These are phyloP conservation scores for Blastomyces parvus DNA, from an alignment of 2,329 filamentous ascomycete species.

Conservation along the genomic window DNA sequence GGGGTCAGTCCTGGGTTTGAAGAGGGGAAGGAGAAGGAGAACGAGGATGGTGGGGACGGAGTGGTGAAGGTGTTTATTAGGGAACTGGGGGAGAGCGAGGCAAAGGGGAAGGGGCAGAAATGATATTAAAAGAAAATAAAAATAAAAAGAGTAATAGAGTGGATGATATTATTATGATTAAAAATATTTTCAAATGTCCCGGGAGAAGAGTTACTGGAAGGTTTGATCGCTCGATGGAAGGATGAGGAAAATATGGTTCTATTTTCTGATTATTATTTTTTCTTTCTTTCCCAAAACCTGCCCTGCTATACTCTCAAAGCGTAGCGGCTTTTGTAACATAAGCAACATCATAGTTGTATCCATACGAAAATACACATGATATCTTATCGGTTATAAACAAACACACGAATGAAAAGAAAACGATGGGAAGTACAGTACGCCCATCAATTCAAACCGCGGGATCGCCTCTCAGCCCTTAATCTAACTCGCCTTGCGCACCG, in stretches of 20 bases:
- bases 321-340: neutral
- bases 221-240: conserved; percentile 8
- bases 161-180: neutral
- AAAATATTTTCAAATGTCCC: conserved; percentile 4
- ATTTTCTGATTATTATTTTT: neutral
- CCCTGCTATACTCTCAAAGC: neutral
- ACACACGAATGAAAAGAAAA: neutral
- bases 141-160: conserved; percentile 25
- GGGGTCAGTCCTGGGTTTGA: conserved; percentile 81
- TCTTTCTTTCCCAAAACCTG: neutral
- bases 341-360: neutral
- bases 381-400: neutral
- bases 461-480: neutral
- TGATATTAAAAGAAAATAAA: conserved; percentile 24
- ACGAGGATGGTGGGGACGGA: conserved; percentile 58
- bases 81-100: conserved; percentile 78
- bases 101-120: conserved; percentile 71
- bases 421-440: neutral
- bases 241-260: neutral
- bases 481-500: conserved; percentile 41
- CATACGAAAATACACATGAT: neutral
- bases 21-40: conserved; percentile 71
- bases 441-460: neutral
- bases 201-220: neutral
- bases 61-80: conserved; percentile 68